A percentile compares a stretch with the other conserved stretches of the same genome.
phyloP scores from a whole-genome alignment of 495 filamentous ascomycete genomes.

The Aspergillus asperescens region DNA sequence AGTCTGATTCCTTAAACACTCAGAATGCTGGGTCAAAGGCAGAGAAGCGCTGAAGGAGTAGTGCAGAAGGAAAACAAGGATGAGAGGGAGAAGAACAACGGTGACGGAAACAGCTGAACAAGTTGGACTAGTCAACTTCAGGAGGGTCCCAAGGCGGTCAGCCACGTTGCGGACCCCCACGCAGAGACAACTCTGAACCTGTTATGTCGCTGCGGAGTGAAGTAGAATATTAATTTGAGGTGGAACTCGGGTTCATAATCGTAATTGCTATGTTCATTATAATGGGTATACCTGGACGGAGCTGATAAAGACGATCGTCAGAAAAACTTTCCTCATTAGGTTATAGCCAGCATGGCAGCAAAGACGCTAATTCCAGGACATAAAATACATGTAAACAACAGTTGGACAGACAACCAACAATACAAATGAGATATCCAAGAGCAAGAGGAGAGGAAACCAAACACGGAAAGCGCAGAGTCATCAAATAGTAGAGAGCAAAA shows the following conservation, averaged over 20 bases:
- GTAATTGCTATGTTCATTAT: too few species aligned
- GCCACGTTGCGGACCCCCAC: too few species aligned
- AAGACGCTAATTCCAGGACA: conserved; percentile 15
- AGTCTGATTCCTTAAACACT: conserved; percentile 1
- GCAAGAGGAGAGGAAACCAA: neutral
- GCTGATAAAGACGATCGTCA: neutral
- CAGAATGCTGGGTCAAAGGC: neutral
- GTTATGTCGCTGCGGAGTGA: too few species aligned
- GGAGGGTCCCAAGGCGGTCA: conserved; percentile 14
- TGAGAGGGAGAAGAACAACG: conserved; percentile 13
- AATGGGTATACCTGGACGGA: neutral
- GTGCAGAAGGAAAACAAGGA: conserved; percentile 8
- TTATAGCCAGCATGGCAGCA: conserved; percentile 11
- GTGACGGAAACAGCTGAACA: conserved; percentile 6
- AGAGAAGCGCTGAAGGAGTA: neutral
- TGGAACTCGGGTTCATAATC: too few species aligned
- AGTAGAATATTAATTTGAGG: too few species aligned
- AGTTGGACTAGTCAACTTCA: conserved; percentile 13
- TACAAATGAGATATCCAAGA: neutral
- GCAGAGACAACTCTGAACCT: too few species aligned
- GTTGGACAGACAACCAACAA: neutral
- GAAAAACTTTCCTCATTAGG: conserved; percentile 11
- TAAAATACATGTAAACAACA: conserved; percentile 16
- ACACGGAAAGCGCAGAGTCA: neutral
- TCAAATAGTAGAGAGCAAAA: conserved; percentile 3